Percentiles rank a stretch among this genome's conserved stretches.
Conservation (phyloP, 352 stramenopile species). For the Globisporangium acanthophoron region DNA sequence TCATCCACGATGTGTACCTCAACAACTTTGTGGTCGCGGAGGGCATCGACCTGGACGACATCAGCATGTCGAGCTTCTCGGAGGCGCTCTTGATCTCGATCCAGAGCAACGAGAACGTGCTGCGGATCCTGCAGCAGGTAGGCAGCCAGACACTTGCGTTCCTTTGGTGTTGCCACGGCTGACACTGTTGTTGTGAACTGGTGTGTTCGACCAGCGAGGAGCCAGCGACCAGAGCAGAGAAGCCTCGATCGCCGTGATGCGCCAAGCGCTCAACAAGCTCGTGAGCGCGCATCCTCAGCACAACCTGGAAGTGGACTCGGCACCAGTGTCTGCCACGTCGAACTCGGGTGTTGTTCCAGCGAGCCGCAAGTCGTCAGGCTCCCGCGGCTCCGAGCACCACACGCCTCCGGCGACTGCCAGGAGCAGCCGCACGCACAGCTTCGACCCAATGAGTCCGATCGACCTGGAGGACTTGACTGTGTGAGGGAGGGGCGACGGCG, state of each 20-base stretch:
- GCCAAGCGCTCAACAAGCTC: constrained; percentile 69
- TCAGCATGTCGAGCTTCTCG: constrained; percentile 74
- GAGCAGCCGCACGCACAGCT: constrained; percentile 10
- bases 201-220: constrained; percentile 26
- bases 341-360: constrained; percentile 5
- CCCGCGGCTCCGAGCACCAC: constrained; percentile 8
- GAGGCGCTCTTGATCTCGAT: constrained; percentile 78
- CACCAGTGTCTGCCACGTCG: constrained; percentile 10
- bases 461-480: constrained; percentile 25
- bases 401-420: constrained; percentile 3
- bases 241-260: constrained; percentile 55
- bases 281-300: constrained; percentile 70
- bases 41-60: constrained; percentile 51
- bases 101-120: constrained; percentile 76
- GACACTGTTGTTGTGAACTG: constrained; percentile 1
- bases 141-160: background rate
- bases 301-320: constrained; percentile 60
- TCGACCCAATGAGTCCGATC: constrained; percentile 15
- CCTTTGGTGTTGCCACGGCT: background rate
- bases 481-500: background rate
- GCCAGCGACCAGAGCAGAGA: constrained; percentile 56
- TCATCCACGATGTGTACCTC: constrained; percentile 79
- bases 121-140: constrained; percentile 70
- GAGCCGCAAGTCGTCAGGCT: constrained; percentile 17
- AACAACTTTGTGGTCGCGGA: constrained; percentile 68